Evolutionary conservation across 148 eudicot genomes (phyloP).

Genomic region (Heliamphora exappendiculata): DNA sequence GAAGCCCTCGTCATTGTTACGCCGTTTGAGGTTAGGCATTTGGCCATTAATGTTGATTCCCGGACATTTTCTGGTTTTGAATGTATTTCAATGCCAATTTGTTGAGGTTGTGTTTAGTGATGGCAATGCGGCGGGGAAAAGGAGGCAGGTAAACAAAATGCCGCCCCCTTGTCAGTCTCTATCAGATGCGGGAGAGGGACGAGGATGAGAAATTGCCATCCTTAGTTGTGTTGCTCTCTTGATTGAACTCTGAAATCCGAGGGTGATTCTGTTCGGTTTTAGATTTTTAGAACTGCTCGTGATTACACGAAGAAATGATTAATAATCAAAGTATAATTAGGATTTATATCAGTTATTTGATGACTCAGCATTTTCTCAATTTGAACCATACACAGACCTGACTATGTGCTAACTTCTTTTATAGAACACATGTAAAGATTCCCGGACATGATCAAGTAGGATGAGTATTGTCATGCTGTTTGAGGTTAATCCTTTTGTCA

Average conservation of each 20-base stretch:
- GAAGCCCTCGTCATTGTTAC: conserved; percentile 93
- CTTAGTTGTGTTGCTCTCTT: neutral
- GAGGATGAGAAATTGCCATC: neutral
- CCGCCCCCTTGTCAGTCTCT: too few species aligned
- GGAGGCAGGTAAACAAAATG: too few species aligned
- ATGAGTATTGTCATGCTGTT: neutral
- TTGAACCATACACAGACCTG: neutral
- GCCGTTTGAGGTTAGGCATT: conserved; percentile 67
- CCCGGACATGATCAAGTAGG: neutral
- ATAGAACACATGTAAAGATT: too few species aligned
- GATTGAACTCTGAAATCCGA: neutral
- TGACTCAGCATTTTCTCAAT: neutral
- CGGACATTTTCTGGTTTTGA: neutral
- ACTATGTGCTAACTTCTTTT: too few species aligned
- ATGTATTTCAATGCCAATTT: neutral
- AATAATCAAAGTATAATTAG: neutral
- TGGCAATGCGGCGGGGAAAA: neutral
- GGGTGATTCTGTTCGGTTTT: neutral
- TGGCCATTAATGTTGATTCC: neutral
- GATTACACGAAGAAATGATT: neutral
- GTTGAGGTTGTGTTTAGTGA: neutral
- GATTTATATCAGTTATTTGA: neutral
- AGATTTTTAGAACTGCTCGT: neutral
- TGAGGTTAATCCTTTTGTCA: neutral
- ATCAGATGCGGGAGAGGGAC: too few species aligned